phyloP scores from a whole-genome alignment of 2,329 filamentous ascomycete genomes.

The Grosmannia huntii region DNA sequence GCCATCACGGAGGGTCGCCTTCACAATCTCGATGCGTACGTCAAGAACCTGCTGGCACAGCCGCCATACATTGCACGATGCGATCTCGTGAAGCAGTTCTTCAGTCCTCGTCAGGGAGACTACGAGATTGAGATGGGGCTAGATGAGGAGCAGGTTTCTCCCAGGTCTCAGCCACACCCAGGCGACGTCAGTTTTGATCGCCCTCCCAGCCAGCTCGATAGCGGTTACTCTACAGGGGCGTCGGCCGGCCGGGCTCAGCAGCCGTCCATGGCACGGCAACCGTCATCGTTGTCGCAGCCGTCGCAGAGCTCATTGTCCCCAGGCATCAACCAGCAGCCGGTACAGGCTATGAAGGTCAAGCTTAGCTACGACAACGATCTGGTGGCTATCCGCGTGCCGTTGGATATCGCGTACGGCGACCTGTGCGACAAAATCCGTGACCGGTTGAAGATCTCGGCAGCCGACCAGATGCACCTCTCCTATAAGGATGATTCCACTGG shows the following conservation, averaged over 20 bases:
- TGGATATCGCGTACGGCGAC: slow-evolving; percentile 63
- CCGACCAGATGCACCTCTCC: slow-evolving; percentile 63
- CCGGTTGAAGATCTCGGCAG: slow-evolving; percentile 58
- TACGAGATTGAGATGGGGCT: slow-evolving; percentile 72
- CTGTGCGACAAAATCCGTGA: slow-evolving; percentile 77
- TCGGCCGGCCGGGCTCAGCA: slow-evolving; percentile 36
- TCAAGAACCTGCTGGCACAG: slow-evolving; percentile 78
- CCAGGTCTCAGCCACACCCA: background rate
- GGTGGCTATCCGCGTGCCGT: slow-evolving; percentile 79
- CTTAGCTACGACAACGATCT: slow-evolving; percentile 87
- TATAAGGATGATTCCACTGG: slow-evolving; percentile 78
- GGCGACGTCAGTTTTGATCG: background rate
- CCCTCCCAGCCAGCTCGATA: slow-evolving; percentile 40
- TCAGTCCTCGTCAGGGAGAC: slow-evolving; percentile 78
- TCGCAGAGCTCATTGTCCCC: slow-evolving; percentile 44
- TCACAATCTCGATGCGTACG: slow-evolving; percentile 88
- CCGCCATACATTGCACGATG: slow-evolving; percentile 75
- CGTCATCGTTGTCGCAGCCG: slow-evolving; percentile 35
- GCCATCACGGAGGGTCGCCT: slow-evolving; percentile 87
- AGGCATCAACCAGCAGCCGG: slow-evolving; percentile 30
- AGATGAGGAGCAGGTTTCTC: slow-evolving; percentile 45
- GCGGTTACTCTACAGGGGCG: slow-evolving; percentile 15
- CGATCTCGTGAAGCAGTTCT: slow-evolving; percentile 77
- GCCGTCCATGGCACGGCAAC: slow-evolving; percentile 28
- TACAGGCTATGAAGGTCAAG: slow-evolving; percentile 74